phyloP scores from a whole-genome alignment of 2,329 filamentous ascomycete species.

The Aspergillus cejpii region DNA sequence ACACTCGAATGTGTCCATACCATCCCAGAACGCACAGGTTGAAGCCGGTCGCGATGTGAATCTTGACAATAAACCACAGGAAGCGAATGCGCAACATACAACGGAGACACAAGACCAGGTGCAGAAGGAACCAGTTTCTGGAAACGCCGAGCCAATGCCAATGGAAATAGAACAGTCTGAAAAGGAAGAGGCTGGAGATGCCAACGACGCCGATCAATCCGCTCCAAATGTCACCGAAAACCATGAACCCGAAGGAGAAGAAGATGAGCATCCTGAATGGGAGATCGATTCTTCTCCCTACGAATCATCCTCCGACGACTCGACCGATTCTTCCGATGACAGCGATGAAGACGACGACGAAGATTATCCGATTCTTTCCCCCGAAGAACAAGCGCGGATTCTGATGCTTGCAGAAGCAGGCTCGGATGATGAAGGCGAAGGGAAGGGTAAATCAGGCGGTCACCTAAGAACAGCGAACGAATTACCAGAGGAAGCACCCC shows the following conservation, averaged over 20 bases:
- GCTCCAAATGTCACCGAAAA: constrained; percentile 9
- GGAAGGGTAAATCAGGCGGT: constrained; percentile 40
- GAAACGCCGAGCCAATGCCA: constrained; percentile 23
- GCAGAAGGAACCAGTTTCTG: constrained; percentile 5
- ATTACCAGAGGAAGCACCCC: constrained; percentile 53
- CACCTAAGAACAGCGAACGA: constrained; percentile 80
- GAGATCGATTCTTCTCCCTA: constrained; percentile 72
- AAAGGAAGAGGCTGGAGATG: constrained; percentile 7
- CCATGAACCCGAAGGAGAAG: constrained; percentile 31
- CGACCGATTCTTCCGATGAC: constrained; percentile 59
- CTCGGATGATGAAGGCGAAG: constrained; percentile 68
- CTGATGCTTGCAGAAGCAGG: constrained; percentile 77
- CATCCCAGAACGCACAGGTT: constrained; percentile 1
- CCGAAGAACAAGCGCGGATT: constrained; percentile 75
- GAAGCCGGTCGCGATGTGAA: neutral
- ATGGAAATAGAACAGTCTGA: constrained; percentile 16
- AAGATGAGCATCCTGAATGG: constrained; percentile 66
- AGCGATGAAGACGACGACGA: constrained; percentile 43
- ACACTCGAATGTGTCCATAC: constrained; percentile 4
- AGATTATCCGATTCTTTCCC: constrained; percentile 65
- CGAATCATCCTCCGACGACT: constrained; percentile 56
- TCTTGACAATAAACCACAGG: neutral
- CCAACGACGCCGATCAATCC: constrained; percentile 4
- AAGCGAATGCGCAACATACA: neutral
- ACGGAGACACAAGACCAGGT: constrained; percentile 1